Conservation (phyloP, 148 eudicot genomes). For the Suaeda aralocaspica region DNA sequence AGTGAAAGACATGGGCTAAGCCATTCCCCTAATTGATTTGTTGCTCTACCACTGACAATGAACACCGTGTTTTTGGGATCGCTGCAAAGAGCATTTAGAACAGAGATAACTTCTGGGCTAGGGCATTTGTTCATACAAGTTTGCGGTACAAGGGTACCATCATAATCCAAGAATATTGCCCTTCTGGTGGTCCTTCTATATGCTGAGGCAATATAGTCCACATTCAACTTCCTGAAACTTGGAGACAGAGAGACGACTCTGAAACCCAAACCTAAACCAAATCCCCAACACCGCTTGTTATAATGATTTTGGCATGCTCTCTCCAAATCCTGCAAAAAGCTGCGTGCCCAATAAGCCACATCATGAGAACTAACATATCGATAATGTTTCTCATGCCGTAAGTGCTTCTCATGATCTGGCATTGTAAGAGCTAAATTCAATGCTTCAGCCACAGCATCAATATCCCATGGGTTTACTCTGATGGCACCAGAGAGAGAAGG, state of each 20-base stretch:
- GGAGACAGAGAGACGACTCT: conserved; percentile 87
- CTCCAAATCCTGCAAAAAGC: conserved; percentile 79
- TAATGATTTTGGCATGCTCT: conserved; percentile 81
- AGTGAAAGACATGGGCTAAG: conserved; percentile 58
- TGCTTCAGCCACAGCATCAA: conserved; percentile 67
- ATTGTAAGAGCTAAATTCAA: conserved; percentile 54
- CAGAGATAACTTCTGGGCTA: conserved; percentile 43
- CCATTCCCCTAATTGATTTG: conserved; percentile 53
- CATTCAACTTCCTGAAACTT: conserved; percentile 64
- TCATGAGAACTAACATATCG: conserved; percentile 82
- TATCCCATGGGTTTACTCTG: conserved; percentile 78
- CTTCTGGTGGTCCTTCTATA: conserved; percentile 65
- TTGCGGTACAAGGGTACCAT: conserved; percentile 64
- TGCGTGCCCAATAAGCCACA: conserved; percentile 85
- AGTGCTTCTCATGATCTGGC: conserved; percentile 47
- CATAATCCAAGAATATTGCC: conserved; percentile 76
- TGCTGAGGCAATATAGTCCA: conserved; percentile 60
- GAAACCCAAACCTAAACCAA: conserved; percentile 80
- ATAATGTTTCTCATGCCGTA: conserved; percentile 83
- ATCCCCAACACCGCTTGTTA: conserved; percentile 80
- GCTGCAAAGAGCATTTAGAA: conserved; percentile 44
- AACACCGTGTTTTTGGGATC: conserved; percentile 68
- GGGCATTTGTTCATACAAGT: conserved; percentile 51
- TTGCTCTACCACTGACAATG: conserved; percentile 70
- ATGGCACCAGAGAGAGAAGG: conserved; percentile 80